phyloP scores from a whole-genome alignment of 2,329 filamentous ascomycete species.

The Penicillium thymicola region DNA sequence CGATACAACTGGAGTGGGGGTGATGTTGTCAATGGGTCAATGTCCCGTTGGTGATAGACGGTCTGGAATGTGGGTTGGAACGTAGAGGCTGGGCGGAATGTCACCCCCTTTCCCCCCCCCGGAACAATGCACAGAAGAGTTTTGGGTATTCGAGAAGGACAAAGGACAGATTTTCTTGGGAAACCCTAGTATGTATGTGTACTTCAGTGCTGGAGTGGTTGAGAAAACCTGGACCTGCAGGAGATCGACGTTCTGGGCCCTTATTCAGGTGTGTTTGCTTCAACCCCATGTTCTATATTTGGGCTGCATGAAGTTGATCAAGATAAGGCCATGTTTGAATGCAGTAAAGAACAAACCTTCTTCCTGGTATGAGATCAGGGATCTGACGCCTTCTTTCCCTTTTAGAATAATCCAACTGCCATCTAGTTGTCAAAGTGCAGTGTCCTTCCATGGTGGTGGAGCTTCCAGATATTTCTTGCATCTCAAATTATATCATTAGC shows the following conservation, averaged over 20 bases:
- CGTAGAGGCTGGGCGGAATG: slow-evolving; percentile 34
- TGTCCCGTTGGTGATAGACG: slow-evolving; percentile 15
- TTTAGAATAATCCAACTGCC: not conserved
- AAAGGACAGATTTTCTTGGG: slow-evolving; percentile 12
- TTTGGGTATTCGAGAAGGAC: slow-evolving; percentile 23
- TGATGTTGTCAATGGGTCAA: slow-evolving; percentile 12
- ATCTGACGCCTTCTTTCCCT: not conserved
- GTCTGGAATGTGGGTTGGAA: slow-evolving; percentile 28
- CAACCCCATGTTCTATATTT: slow-evolving; percentile 20
- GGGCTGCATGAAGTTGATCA: slow-evolving; percentile 10
- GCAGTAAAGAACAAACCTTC: slow-evolving; percentile 1
- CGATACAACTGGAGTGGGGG: slow-evolving; percentile 12
- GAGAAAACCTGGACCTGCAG: slow-evolving; percentile 13
- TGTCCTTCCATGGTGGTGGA: not conserved
- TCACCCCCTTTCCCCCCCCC: slow-evolving; percentile 16
- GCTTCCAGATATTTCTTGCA: not conserved
- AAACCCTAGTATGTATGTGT: not conserved
- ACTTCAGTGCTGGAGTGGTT: not conserved
- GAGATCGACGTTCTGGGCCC: slow-evolving; percentile 3
- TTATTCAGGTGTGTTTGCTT: slow-evolving; percentile 7
- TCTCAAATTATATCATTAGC: not conserved
- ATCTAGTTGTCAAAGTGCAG: not conserved
- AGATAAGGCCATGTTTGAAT: slow-evolving; percentile 5
- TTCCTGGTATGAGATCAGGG: not conserved
- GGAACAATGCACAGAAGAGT: slow-evolving; percentile 32